Evolutionary conservation across 2,329 filamentous ascomycete species (phyloP).

Genomic region (Zymoseptoria passerinii): DNA sequence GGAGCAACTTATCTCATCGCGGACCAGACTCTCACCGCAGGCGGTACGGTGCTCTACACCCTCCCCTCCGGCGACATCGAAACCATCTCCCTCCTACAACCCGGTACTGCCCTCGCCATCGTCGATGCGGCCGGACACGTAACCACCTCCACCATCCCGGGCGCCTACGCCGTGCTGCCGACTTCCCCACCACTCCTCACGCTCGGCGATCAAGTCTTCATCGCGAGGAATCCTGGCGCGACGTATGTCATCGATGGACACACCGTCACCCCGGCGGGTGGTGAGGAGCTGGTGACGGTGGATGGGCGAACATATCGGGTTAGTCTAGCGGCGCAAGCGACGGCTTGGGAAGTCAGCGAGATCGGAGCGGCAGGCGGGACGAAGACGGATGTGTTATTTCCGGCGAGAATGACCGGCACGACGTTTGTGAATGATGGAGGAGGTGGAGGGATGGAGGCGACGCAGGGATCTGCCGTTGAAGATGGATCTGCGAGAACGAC

Average conservation of each 20-base stretch:
- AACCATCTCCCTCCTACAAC: slow-evolving; percentile 29
- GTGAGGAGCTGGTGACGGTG: slow-evolving; percentile 23
- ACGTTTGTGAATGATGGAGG: slow-evolving; percentile 7
- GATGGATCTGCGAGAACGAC: not conserved
- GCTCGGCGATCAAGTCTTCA: slow-evolving; percentile 25
- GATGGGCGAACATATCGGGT: slow-evolving; percentile 23
- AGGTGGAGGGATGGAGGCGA: not conserved
- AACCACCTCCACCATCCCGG: slow-evolving; percentile 21
- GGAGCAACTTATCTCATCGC: slow-evolving; percentile 32
- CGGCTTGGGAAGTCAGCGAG: slow-evolving; percentile 30
- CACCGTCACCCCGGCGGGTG: slow-evolving; percentile 31
- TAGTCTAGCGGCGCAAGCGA: slow-evolving; percentile 30
- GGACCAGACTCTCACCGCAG: slow-evolving; percentile 32
- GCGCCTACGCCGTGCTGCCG: slow-evolving; percentile 18
- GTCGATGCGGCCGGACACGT: slow-evolving; percentile 8
- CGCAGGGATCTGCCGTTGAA: not conserved
- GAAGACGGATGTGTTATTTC: slow-evolving; percentile 31
- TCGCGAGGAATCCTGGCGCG: slow-evolving; percentile 22
- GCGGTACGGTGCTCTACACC: slow-evolving; percentile 21
- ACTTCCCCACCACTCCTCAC: slow-evolving; percentile 27
- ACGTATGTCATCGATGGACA: slow-evolving; percentile 34
- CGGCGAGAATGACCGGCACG: slow-evolving; percentile 28
- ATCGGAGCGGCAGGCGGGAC: slow-evolving; percentile 26
- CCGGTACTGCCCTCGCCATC: slow-evolving; percentile 23
- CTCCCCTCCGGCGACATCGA: slow-evolving; percentile 18